Evolutionary conservation across 1,284 basidiomycete species (phyloP).

Genomic region (Bondarzewia mesenterica): DNA sequence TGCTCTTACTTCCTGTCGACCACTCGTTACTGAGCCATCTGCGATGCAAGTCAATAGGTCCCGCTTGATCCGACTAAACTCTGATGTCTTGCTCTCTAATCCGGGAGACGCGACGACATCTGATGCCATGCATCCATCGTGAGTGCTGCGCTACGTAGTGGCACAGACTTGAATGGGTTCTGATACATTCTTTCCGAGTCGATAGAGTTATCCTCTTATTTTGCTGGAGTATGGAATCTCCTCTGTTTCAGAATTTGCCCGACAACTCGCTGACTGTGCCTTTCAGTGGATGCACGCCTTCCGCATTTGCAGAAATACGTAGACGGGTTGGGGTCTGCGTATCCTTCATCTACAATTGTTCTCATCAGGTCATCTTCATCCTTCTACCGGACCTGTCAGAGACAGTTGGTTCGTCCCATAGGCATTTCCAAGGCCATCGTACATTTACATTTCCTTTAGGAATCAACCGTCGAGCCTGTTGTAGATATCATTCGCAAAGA

Average conservation of each 20-base stretch:
- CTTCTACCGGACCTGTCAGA: not conserved
- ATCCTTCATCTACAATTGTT: not conserved
- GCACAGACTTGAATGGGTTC: not conserved
- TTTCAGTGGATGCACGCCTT: not conserved
- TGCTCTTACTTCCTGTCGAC: too few relatives aligned
- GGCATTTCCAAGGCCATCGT: not conserved
- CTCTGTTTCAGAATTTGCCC: not conserved
- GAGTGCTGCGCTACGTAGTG: not conserved
- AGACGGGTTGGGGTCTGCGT: not conserved
- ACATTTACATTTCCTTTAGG: not conserved
- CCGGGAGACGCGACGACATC: too few relatives aligned
- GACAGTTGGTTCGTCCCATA: not conserved
- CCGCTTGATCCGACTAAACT: too few relatives aligned
- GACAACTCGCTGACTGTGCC: not conserved
- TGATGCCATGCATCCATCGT: too few relatives aligned
- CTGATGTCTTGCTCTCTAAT: too few relatives aligned
- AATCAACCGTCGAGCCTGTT: not conserved
- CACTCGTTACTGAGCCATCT: too few relatives aligned
- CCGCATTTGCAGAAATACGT: not conserved
- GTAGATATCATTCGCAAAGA: not conserved
- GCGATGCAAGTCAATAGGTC: too few relatives aligned
- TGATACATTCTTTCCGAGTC: not conserved
- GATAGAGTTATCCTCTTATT: not conserved
- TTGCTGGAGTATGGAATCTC: not conserved
- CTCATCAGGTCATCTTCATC: not conserved